These are phyloP conservation scores for Pisolithus microcarpus DNA, from an alignment of 768 basidiomycete species.

Conservation along the genomic window DNA sequence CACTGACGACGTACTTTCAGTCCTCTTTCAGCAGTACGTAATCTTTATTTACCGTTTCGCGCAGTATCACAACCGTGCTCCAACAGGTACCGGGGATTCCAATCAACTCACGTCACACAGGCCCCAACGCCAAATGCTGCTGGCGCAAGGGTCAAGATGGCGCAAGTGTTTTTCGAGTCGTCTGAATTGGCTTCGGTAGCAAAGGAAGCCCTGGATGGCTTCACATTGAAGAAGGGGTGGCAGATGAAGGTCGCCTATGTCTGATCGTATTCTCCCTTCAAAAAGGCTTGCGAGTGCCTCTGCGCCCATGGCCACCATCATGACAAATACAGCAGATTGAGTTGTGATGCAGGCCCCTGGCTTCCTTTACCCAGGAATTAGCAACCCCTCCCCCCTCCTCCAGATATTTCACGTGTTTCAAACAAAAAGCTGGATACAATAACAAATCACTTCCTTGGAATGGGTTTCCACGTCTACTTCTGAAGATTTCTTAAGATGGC, in stretches of 20 bases:
- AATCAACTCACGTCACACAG: slow-evolving; percentile 59
- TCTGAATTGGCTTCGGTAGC: slow-evolving; percentile 69
- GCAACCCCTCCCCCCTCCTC: too few relatives aligned
- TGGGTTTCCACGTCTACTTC: background rate
- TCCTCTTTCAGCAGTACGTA: slow-evolving; percentile 87
- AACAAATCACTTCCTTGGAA: background rate
- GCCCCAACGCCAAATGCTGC: slow-evolving; percentile 62
- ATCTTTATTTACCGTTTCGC: slow-evolving; percentile 1
- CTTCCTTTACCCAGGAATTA: too few relatives aligned
- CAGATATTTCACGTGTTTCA: too few relatives aligned
- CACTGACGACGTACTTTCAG: slow-evolving; percentile 76
- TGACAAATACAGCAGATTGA: background rate
- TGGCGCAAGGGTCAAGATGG: slow-evolving; percentile 68
- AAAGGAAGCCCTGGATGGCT: slow-evolving; percentile 78
- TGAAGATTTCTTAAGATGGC: slow-evolving; percentile 11
- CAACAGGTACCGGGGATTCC: slow-evolving; percentile 77
- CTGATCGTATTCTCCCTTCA: slow-evolving; percentile 12
- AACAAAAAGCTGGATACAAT: background rate
- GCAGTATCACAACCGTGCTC: background rate
- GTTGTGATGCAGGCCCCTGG: background rate
- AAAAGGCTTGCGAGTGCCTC: slow-evolving; percentile 7
- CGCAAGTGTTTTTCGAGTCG: slow-evolving; percentile 72
- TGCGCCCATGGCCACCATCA: background rate
- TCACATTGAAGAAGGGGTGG: slow-evolving; percentile 82
- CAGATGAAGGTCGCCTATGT: slow-evolving; percentile 74